phyloP scores from a whole-genome alignment of 2,329 filamentous ascomycete genomes.

The Colletotrichum sp. region DNA sequence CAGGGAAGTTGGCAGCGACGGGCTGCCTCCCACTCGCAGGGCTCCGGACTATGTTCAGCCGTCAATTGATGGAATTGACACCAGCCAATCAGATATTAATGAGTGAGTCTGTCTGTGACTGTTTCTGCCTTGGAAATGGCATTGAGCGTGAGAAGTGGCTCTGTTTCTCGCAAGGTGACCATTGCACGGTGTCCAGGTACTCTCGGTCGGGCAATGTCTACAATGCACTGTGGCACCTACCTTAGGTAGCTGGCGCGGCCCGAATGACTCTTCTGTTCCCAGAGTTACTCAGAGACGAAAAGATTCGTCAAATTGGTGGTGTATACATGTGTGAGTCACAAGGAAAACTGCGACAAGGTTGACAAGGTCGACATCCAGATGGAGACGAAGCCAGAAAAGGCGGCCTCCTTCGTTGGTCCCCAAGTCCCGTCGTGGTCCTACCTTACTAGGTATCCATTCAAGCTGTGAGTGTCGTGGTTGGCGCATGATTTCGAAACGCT shows the following conservation, averaged over 20 bases:
- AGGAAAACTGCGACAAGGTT: neutral
- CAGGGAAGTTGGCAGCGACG: neutral
- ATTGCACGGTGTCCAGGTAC: neutral
- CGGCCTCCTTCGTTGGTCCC: neutral
- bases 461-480: neutral
- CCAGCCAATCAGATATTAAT: neutral
- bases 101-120: neutral
- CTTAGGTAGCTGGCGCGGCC: neutral
- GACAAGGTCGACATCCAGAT: neutral
- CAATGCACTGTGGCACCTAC: neutral
- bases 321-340: neutral
- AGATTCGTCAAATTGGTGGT: neutral
- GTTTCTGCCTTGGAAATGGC: neutral
- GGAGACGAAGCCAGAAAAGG: neutral
- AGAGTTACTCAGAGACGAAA: neutral
- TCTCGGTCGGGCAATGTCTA: neutral
- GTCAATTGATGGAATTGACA: neutral
- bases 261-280: neutral
- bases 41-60: neutral
- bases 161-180: neutral
- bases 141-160: neutral
- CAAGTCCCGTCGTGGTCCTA: neutral
- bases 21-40: neutral
- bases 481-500: conserved; percentile 10
- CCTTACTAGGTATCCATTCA: neutral